Conservation (phyloP, 169 alveolate genomes). For the Blepharisma undulans region DNA sequence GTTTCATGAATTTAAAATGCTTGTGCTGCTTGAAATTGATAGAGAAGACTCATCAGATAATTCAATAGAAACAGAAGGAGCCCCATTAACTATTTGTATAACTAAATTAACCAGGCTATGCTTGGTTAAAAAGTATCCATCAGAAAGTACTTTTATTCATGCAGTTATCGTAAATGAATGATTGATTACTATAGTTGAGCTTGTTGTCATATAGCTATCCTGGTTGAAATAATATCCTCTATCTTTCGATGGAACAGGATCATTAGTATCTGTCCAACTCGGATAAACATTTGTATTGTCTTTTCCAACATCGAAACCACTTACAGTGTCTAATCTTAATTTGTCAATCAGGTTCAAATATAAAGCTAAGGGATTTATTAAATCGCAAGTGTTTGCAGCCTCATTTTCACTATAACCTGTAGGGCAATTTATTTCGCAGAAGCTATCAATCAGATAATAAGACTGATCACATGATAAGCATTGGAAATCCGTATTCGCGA, state of each 20-base stretch:
- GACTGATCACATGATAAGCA: background rate
- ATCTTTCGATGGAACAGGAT: background rate
- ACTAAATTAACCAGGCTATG: background rate
- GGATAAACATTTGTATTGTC: background rate
- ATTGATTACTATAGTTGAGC: background rate
- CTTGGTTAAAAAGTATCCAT: background rate
- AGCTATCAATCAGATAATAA: background rate
- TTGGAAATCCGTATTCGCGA: background rate
- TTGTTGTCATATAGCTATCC: background rate
- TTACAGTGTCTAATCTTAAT: background rate
- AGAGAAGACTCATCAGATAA: background rate
- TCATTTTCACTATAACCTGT: background rate
- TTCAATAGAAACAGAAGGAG: background rate
- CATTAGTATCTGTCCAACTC: background rate
- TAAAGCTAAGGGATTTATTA: background rate
- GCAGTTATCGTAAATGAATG: background rate
- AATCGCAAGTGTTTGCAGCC: background rate
- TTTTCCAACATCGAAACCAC: background rate
- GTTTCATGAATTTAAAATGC: background rate
- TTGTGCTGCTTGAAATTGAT: background rate
- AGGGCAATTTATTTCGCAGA: background rate
- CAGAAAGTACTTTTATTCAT: background rate
- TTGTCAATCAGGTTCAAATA: background rate
- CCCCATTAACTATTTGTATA: background rate
- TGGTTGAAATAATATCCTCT: background rate